Evolutionary conservation across 208 protist species (phyloP).

Genomic region (Leishmania major): DNA sequence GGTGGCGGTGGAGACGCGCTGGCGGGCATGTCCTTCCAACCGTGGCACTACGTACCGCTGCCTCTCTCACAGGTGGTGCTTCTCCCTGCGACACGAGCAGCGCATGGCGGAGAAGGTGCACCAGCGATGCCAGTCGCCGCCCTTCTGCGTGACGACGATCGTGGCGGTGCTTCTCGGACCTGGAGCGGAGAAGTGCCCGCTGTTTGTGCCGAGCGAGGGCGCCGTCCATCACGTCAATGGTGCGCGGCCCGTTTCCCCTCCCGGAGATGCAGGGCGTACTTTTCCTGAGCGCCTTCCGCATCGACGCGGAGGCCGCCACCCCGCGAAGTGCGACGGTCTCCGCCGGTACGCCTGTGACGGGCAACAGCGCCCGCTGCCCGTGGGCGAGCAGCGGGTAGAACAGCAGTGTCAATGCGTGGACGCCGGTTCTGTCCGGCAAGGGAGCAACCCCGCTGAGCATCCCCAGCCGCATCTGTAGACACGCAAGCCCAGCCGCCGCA

Average conservation of each 20-base stretch:
- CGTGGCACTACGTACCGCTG: too few species aligned
- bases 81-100: too few species aligned
- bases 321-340: constrained; percentile 3
- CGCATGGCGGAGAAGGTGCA: too few species aligned
- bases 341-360: constrained; percentile 20
- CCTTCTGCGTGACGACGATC: too few species aligned
- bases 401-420: constrained; percentile 4
- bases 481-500: constrained; percentile 1
- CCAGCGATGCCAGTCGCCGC: too few species aligned
- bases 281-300: constrained; percentile 37
- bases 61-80: too few species aligned
- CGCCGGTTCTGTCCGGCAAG: constrained; percentile 5
- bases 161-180: too few species aligned
- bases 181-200: neutral
- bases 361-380: constrained; percentile 27
- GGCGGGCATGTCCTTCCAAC: too few species aligned
- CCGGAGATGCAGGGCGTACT: constrained; percentile 14
- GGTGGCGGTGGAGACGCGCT: too few species aligned
- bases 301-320: constrained; percentile 31
- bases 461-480: neutral
- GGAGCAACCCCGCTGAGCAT: constrained; percentile 27
- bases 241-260: neutral
- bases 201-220: constrained; percentile 15
- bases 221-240: constrained; percentile 9
- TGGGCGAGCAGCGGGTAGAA: constrained; percentile 46